Conservation (phyloP, 2,329 filamentous ascomycete species). For the Whalleya microplaca region DNA sequence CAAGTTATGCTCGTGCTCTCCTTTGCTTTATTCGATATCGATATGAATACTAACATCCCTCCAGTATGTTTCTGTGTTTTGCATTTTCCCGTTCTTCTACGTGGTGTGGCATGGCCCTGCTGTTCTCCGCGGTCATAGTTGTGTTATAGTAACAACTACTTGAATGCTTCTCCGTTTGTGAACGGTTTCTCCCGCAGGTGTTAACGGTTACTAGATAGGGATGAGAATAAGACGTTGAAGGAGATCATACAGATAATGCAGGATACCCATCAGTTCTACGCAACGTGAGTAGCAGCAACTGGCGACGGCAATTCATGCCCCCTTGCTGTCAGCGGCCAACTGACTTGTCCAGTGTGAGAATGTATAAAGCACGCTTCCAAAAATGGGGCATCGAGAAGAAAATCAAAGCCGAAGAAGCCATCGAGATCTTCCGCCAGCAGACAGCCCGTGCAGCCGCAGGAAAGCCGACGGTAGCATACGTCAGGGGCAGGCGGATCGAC, state of each 20-base stretch:
- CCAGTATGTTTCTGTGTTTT: slow-evolving; percentile 13
- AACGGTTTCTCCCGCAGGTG: not conserved
- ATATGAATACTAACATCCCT: slow-evolving; percentile 3
- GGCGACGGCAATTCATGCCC: not conserved
- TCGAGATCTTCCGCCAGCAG: slow-evolving; percentile 38
- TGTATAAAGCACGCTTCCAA: slow-evolving; percentile 38
- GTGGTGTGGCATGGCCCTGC: no score
- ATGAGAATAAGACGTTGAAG: slow-evolving; percentile 37
- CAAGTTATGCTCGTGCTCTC: not conserved
- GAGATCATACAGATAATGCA: slow-evolving; percentile 37
- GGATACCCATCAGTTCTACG: slow-evolving; percentile 56
- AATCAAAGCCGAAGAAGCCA: slow-evolving; percentile 36
- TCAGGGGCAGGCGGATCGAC: slow-evolving; percentile 34
- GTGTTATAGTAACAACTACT: not conserved
- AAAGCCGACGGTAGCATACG: slow-evolving; percentile 35
- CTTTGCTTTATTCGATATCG: not conserved
- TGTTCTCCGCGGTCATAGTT: not conserved
- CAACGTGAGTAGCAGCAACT: slow-evolving; percentile 35
- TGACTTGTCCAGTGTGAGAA: slow-evolving; percentile 31
- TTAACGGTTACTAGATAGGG: slow-evolving; percentile 25
- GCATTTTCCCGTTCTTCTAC: not conserved
- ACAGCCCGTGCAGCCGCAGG: slow-evolving; percentile 34
- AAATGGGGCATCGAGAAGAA: slow-evolving; percentile 40
- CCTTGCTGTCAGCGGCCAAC: slow-evolving; percentile 4
- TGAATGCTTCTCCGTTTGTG: slow-evolving; percentile 3